Evolutionary conservation across 805 yeast genomes (phyloP).

Genomic region (Wickerhamomyces ciferrii): DNA sequence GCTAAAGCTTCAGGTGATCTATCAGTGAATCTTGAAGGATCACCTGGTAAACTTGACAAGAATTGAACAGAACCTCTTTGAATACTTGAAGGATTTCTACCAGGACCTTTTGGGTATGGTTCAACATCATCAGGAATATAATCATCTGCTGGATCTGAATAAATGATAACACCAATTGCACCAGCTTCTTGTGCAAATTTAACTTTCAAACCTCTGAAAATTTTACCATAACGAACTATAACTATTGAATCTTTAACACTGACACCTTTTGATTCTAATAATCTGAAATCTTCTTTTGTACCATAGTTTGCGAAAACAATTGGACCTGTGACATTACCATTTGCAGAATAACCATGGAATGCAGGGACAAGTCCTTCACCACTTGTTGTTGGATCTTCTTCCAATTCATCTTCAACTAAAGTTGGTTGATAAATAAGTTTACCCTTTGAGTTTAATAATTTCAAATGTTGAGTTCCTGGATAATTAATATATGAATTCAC

Average conservation of each 20-base stretch:
- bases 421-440: constrained; percentile 44
- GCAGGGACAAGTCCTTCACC: constrained; percentile 54
- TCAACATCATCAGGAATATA: constrained; percentile 50
- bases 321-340: constrained; percentile 67
- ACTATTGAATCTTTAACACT: constrained; percentile 55
- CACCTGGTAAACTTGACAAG: constrained; percentile 61
- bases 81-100: constrained; percentile 69
- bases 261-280: constrained; percentile 41
- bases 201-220: constrained; percentile 71
- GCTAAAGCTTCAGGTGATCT: constrained; percentile 52
- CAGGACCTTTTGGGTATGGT: constrained; percentile 72
- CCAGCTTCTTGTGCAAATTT: constrained; percentile 72
- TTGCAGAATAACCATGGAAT: constrained; percentile 72
- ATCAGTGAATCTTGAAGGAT: constrained; percentile 63
- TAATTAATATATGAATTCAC: constrained; percentile 61
- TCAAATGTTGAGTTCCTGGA: constrained; percentile 51
- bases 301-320: constrained; percentile 71
- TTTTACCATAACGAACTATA: constrained; percentile 58
- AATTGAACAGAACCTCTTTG: constrained; percentile 75
- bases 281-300: constrained; percentile 50
- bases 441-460: constrained; percentile 26
- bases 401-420: constrained; percentile 45
- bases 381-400: constrained; percentile 41
- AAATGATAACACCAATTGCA: constrained; percentile 60
- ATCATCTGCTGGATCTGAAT: constrained; percentile 68